Conservation (phyloP, 768 basidiomycete genomes). For the Calvatia gigantea region DNA sequence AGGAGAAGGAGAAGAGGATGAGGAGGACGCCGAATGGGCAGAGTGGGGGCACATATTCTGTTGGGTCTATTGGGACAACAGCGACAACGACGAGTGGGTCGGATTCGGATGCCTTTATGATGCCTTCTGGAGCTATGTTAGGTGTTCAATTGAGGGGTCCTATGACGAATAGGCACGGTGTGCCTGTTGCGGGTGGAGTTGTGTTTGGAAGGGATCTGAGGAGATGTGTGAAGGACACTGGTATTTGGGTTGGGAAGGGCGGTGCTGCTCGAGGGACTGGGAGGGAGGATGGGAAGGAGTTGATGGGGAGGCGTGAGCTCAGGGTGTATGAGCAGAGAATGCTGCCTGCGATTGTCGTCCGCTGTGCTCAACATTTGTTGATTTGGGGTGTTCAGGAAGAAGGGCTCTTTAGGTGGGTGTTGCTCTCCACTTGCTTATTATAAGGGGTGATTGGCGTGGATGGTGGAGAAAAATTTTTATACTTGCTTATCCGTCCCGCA, state of each 20-base stretch:
- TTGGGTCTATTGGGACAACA: constrained; percentile 51
- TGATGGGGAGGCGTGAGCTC: constrained; percentile 11
- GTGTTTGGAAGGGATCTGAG: constrained; percentile 67
- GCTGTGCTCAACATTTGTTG: constrained; percentile 80
- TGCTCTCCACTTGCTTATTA: not conserved
- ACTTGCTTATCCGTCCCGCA: not conserved
- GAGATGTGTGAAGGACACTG: constrained; percentile 24
- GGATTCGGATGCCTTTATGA: constrained; percentile 42
- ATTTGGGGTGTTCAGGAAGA: constrained; percentile 85
- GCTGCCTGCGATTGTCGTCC: constrained; percentile 73
- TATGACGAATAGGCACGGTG: constrained; percentile 29
- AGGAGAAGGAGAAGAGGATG: constrained; percentile 24
- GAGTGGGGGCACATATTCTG: constrained; percentile 55
- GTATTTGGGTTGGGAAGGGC: constrained; percentile 24
- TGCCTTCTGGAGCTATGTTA: constrained; percentile 43
- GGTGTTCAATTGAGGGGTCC: constrained; percentile 59
- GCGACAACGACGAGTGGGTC: constrained; percentile 44
- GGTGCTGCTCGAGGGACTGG: not conserved
- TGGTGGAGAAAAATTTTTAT: not conserved
- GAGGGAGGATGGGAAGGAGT: constrained; percentile 3
- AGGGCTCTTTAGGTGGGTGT: constrained; percentile 74
- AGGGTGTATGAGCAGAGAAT: constrained; percentile 44
- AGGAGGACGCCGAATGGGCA: constrained; percentile 58
- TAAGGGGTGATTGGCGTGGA: not conserved
- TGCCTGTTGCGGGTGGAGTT: constrained; percentile 39